phyloP scores from a whole-genome alignment of 805 yeast species.

The Starmerella lactis-condensi region DNA sequence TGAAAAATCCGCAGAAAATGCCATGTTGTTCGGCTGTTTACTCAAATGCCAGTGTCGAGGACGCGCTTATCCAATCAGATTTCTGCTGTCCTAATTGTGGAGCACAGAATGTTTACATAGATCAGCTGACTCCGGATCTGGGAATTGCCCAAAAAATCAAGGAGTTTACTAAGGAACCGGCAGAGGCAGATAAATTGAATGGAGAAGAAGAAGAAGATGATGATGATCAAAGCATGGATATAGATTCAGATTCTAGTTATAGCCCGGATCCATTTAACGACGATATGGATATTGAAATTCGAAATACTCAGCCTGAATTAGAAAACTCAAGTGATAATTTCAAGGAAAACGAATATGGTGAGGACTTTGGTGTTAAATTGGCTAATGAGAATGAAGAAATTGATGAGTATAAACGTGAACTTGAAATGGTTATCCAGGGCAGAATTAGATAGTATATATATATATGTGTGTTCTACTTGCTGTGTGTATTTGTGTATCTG shows the following conservation, averaged over 20 bases:
- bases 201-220: slow-evolving; percentile 1
- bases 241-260: not conserved
- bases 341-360: no score
- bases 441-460: slow-evolving; percentile 7
- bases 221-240: not conserved
- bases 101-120: slow-evolving; percentile 54
- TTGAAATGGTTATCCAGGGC: slow-evolving; percentile 9
- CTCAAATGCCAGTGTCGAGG: slow-evolving; percentile 46
- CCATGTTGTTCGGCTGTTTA: slow-evolving; percentile 55
- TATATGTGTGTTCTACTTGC: not conserved
- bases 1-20: slow-evolving; percentile 57
- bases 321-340: no score
- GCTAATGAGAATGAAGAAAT: slow-evolving; percentile 8
- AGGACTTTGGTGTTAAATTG: slow-evolving; percentile 16
- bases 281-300: no score
- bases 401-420: slow-evolving; percentile 8
- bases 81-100: slow-evolving; percentile 82
- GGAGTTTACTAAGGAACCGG: slow-evolving; percentile 20
- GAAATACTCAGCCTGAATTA: no score
- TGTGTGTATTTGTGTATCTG: not conserved
- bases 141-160: slow-evolving; percentile 40
- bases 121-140: slow-evolving; percentile 43
- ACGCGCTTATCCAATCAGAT: slow-evolving; percentile 55
- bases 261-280: slow-evolving; percentile 1
- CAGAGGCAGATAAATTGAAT: slow-evolving; percentile 8